Percentiles rank a stretch among this genome's conserved stretches.
These are phyloP conservation scores for Colletotrichum paranaense DNA, from an alignment of 2,329 filamentous ascomycete species.

Conservation along the genomic window DNA sequence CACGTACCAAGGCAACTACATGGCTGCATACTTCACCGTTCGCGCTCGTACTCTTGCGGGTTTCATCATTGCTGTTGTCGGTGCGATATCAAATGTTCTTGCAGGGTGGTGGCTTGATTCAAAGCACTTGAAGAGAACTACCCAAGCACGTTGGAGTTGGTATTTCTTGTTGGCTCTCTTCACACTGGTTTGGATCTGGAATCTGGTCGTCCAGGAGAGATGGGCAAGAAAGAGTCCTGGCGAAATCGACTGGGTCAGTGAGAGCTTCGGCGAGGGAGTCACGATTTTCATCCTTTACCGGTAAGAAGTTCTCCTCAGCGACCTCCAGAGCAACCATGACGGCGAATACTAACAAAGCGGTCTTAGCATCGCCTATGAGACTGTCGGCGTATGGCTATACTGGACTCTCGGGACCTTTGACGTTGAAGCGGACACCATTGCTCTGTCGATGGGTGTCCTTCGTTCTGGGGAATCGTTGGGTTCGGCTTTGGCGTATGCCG, in stretches of 20 bases:
- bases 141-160: conserved; percentile 31
- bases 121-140: conserved; percentile 24
- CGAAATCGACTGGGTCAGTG: conserved; percentile 56
- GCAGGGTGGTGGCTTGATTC: conserved; percentile 34
- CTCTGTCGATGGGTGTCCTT: conserved; percentile 58
- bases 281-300: conserved; percentile 59
- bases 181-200: conserved; percentile 30
- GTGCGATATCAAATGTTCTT: conserved; percentile 27
- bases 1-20: conserved; percentile 37
- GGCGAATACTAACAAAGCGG: background rate
- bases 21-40: conserved; percentile 35
- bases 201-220: conserved; percentile 27
- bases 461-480: conserved; percentile 61
- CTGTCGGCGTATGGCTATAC: conserved; percentile 52
- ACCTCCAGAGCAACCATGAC: conserved; percentile 41
- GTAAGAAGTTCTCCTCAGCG: conserved; percentile 61
- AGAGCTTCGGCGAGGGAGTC: conserved; percentile 57
- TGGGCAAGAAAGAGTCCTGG: conserved; percentile 38
- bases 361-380: conserved; percentile 18
- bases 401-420: conserved; percentile 63
- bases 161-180: conserved; percentile 21
- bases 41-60: conserved; percentile 38
- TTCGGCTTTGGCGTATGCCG: conserved; percentile 57
- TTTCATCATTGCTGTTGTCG: conserved; percentile 53
- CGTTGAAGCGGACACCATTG: conserved; percentile 60